Percentiles rank a stretch among this genome's conserved stretches.
phyloP scores from a whole-genome alignment of 768 basidiomycete genomes.

The Podaxis rugospora region DNA sequence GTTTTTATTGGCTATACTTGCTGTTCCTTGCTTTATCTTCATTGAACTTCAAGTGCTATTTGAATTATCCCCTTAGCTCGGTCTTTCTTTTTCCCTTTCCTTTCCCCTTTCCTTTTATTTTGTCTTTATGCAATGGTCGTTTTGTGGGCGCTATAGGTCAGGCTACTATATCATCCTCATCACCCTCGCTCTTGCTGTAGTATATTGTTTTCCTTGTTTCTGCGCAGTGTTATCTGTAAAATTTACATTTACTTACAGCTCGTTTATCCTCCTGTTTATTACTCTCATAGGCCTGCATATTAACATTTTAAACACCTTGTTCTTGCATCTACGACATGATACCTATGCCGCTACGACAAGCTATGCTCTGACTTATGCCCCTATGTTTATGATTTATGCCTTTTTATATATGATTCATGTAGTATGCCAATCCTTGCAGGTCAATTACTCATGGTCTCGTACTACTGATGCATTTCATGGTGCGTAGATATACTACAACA shows the following conservation, averaged over 20 bases:
- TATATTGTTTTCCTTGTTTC: not conserved
- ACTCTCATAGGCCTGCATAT: not conserved
- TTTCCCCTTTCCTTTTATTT: not conserved
- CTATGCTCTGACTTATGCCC: too few relatives aligned
- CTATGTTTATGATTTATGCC: not conserved
- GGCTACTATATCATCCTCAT: not conserved
- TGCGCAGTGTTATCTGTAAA: not conserved
- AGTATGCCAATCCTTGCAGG: not conserved
- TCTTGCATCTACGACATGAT: not conserved
- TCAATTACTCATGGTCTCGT: not conserved
- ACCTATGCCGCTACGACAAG: too few relatives aligned
- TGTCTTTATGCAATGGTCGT: not conserved
- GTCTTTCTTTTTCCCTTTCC: not conserved
- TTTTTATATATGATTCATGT: not conserved
- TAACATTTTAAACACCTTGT: not conserved
- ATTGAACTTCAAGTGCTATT: not conserved
- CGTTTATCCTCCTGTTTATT: not conserved
- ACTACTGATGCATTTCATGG: not conserved
- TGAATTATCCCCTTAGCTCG: not conserved
- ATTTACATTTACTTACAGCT: not conserved
- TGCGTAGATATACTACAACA: not conserved
- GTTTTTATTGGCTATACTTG: not conserved
- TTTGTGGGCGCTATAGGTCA: not conserved
- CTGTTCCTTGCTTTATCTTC: not conserved
- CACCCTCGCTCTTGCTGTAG: not conserved